These are phyloP conservation scores for Hemisphaericaspora xylanilytica DNA, from an alignment of 1,139 yeast genomes.

Conservation along the genomic window DNA sequence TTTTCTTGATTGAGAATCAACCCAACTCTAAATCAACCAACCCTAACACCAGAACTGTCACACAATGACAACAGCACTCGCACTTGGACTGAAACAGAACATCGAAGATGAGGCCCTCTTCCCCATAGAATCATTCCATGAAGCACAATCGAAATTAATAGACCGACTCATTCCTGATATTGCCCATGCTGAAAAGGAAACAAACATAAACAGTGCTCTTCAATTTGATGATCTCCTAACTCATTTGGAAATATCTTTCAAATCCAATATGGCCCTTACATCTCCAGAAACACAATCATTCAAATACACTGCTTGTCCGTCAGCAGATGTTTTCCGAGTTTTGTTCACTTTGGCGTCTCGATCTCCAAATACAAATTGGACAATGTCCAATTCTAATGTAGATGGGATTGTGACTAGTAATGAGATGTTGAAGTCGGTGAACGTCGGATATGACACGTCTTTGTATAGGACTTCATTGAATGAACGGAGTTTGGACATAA, in stretches of 20 bases:
- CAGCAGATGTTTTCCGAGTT: slow-evolving; percentile 26
- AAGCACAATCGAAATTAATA: slow-evolving; percentile 19
- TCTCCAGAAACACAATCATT: slow-evolving; percentile 4
- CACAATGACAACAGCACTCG: no score
- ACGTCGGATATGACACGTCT: slow-evolving; percentile 20
- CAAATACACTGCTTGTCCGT: slow-evolving; percentile 18
- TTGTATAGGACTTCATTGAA: slow-evolving; percentile 22
- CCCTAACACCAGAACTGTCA: no score
- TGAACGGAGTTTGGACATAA: slow-evolving; percentile 20
- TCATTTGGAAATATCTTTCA: slow-evolving; percentile 24
- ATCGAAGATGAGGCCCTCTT: neutral
- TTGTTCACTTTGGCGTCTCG: slow-evolving; percentile 33
- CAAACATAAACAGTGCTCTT: slow-evolving; percentile 20
- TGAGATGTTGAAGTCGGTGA: slow-evolving; percentile 19
- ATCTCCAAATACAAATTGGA: slow-evolving; percentile 26
- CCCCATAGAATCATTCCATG: slow-evolving; percentile 4
- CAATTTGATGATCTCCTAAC: slow-evolving; percentile 32
- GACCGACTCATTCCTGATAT: slow-evolving; percentile 28
- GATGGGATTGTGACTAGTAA: slow-evolving; percentile 21
- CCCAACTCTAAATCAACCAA: no score
- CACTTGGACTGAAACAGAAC: no score
- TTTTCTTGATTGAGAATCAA: no score
- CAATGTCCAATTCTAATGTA: slow-evolving; percentile 16
- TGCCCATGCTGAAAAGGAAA: slow-evolving; percentile 9
- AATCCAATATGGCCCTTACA: slow-evolving; percentile 7